These are phyloP conservation scores for Calvatia gigantea DNA, from an alignment of 768 basidiomycete species.

Conservation along the genomic window DNA sequence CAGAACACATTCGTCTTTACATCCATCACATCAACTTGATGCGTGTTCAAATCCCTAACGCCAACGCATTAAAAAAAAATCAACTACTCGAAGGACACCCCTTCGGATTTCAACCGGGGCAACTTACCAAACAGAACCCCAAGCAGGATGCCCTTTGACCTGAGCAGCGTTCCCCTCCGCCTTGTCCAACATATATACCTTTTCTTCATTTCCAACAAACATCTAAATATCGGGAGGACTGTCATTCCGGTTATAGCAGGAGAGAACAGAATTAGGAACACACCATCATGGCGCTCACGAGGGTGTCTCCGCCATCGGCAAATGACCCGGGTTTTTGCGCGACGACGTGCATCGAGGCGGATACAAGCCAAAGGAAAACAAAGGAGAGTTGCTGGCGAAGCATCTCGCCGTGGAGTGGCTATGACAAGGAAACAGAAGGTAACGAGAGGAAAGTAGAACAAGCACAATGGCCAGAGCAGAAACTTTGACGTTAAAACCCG, in stretches of 20 bases:
- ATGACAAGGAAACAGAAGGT: slow-evolving; percentile 9
- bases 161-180: slow-evolving; percentile 69
- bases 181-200: slow-evolving; percentile 92
- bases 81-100: neutral
- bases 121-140: slow-evolving; percentile 65
- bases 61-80: neutral
- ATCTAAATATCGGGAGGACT: slow-evolving; percentile 38
- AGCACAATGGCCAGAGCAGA: neutral
- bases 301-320: slow-evolving; percentile 41
- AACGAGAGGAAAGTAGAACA: neutral
- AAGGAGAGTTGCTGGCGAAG: slow-evolving; percentile 27
- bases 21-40: slow-evolving; percentile 63
- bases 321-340: slow-evolving; percentile 41
- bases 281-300: slow-evolving; percentile 53
- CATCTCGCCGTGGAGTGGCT: slow-evolving; percentile 9
- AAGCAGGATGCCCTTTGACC: slow-evolving; percentile 69
- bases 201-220: slow-evolving; percentile 76
- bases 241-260: neutral
- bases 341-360: slow-evolving; percentile 25
- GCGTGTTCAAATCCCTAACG: slow-evolving; percentile 60
- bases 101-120: neutral
- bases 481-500: neutral
- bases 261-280: slow-evolving; percentile 16
- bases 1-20: slow-evolving; percentile 75
- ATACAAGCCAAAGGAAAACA: slow-evolving; percentile 43